Evolutionary conservation across 106 monocot species (phyloP).

Genomic region (Dioscorea alata): DNA sequence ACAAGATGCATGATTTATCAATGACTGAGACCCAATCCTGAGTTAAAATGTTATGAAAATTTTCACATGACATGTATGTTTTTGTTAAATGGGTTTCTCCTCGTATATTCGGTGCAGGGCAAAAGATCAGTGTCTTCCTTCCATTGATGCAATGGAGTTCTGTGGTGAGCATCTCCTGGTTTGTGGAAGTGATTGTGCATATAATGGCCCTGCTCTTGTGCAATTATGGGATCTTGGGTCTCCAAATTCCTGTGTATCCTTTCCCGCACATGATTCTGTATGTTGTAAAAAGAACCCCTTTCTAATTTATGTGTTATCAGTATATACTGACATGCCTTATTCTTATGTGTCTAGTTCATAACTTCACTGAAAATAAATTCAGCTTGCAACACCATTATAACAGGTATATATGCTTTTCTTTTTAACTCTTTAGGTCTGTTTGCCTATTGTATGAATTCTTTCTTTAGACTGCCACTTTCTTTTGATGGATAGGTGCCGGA

Average conservation of each 20-base stretch:
- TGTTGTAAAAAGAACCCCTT: conserved; percentile 15
- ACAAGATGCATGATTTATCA: no score
- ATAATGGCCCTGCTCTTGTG: conserved; percentile 54
- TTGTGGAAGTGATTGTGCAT: conserved; percentile 69
- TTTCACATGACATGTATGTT: not conserved
- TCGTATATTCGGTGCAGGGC: conserved; percentile 16
- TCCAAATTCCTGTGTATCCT: conserved; percentile 40
- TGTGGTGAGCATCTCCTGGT: conserved; percentile 55
- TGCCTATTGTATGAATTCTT: not conserved
- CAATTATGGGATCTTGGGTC: conserved; percentile 90
- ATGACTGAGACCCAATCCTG: no score
- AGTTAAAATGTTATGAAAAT: no score
- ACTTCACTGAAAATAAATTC: conserved; percentile 62
- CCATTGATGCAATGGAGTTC: conserved; percentile 66
- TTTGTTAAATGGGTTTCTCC: not conserved
- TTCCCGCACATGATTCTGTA: conserved; percentile 82
- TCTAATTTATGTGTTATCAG: not conserved
- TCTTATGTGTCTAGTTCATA: conserved; percentile 47
- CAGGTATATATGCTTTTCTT: conserved; percentile 30
- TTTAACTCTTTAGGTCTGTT: not conserved
- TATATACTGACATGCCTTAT: conserved; percentile 14
- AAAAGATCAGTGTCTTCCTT: conserved; percentile 30
- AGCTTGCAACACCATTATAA: conserved; percentile 54
- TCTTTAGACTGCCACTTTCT: not conserved
- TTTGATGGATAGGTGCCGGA: conserved; percentile 51